These are phyloP conservation scores for Moesziomyces sp. DNA, from an alignment of 1,284 basidiomycete genomes.

Conservation along the genomic window DNA sequence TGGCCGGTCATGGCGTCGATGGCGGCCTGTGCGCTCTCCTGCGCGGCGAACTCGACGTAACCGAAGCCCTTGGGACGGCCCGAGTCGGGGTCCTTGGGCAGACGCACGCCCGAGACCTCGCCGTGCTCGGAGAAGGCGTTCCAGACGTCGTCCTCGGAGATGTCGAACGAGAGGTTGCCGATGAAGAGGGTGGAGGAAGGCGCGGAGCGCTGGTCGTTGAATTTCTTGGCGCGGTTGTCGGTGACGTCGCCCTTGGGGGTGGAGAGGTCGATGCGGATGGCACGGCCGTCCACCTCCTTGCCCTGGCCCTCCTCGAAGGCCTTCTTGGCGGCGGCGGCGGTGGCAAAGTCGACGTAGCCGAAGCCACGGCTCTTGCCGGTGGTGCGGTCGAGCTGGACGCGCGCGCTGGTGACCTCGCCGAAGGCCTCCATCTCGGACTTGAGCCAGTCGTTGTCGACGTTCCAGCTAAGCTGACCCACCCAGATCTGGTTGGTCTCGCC, in stretches of 20 bases:
- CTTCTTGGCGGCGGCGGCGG: conserved; percentile 71
- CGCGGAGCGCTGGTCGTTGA: conserved; percentile 72
- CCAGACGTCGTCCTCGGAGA: conserved; percentile 80
- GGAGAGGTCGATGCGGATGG: conserved; percentile 86
- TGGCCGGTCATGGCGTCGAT: conserved; percentile 76
- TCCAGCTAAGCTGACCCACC: conserved; percentile 94
- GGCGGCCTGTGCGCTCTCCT: conserved; percentile 85
- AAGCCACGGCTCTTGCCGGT: conserved; percentile 73
- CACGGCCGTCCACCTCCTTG: conserved; percentile 88
- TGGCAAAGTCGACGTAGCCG: conserved; percentile 89
- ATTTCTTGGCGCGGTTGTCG: conserved; percentile 81
- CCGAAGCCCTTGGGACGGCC: conserved; percentile 94
- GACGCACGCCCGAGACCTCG: conserved; percentile 84
- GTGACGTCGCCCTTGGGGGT: conserved; percentile 73
- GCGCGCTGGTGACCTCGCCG: conserved; percentile 86
- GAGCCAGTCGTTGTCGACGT: conserved; percentile 96
- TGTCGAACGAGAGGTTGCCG: conserved; percentile 90
- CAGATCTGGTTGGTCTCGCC: conserved; percentile 81
- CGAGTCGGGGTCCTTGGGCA: conserved; percentile 92
- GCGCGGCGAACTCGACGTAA: conserved; percentile 90
- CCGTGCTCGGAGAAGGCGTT: conserved; percentile 90
- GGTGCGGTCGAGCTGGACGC: conserved; percentile 90
- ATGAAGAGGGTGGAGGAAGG: conserved; percentile 91
- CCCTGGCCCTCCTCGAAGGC: conserved; percentile 78
- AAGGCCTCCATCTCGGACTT: conserved; percentile 87